Conservation (phyloP, 2,329 filamentous ascomycete genomes). For the Colletotrichum shisoi region DNA sequence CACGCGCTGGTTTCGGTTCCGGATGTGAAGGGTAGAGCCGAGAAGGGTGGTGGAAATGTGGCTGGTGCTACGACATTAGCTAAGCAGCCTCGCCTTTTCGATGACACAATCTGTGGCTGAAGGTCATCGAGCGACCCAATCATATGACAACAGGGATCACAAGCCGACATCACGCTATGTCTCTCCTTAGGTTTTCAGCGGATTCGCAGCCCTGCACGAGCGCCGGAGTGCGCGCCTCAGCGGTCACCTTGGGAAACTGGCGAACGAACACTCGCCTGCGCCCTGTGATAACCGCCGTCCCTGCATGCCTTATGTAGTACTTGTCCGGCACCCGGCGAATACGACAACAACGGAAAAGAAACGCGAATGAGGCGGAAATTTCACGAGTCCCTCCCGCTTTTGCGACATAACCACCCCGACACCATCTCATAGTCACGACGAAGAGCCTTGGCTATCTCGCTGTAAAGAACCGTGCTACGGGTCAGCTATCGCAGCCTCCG, state of each 20-base stretch:
- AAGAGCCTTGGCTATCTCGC: not conserved
- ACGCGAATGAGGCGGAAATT: not conserved
- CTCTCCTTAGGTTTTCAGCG: constrained; percentile 32
- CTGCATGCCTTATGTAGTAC: constrained; percentile 7
- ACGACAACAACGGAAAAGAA: constrained; percentile 7
- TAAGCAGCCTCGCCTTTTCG: not conserved
- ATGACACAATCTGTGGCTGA: constrained; percentile 20
- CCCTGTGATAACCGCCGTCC: constrained; percentile 22
- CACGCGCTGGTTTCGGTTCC: constrained; percentile 30
- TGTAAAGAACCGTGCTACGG: constrained; percentile 19
- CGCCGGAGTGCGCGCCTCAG: constrained; percentile 34
- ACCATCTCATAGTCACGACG: not conserved
- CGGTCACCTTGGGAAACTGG: constrained; percentile 32
- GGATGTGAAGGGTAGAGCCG: not conserved
- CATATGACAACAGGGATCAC: constrained; percentile 37
- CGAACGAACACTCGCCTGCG: constrained; percentile 31
- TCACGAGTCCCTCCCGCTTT: not conserved
- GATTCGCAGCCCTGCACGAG: constrained; percentile 37
- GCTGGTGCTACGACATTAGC: not conserved
- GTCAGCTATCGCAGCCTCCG: constrained; percentile 33
- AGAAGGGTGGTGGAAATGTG: constrained; percentile 6
- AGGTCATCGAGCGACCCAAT: constrained; percentile 19
- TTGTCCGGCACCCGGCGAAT: constrained; percentile 3
- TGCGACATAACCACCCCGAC: constrained; percentile 1
- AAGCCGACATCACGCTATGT: constrained; percentile 39